phyloP scores from a whole-genome alignment of 768 basidiomycete species.

The Tylopilus vinaceipallidus region DNA sequence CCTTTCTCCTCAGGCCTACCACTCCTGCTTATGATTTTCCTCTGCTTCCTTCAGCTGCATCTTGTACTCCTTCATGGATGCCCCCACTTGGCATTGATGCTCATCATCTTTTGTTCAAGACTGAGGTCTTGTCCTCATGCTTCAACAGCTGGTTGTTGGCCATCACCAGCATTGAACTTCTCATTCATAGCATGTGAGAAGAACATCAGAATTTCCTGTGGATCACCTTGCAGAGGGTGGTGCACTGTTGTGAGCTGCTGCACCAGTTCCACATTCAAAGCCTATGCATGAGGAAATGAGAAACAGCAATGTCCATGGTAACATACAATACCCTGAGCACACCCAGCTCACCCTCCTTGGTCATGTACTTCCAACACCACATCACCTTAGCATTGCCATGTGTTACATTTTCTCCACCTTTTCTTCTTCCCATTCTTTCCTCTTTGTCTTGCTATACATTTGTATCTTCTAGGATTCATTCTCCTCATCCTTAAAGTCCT shows the following conservation, averaged over 20 bases:
- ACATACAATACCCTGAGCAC: too few relatives aligned
- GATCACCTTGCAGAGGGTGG: conserved; percentile 56
- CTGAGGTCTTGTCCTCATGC: too few relatives aligned
- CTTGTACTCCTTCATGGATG: conserved; percentile 92
- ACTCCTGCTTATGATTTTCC: conserved; percentile 89
- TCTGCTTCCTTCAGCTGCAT: conserved; percentile 74
- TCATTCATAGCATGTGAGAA: too few relatives aligned
- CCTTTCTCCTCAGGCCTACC: conserved; percentile 94
- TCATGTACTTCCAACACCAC: conserved; percentile 80
- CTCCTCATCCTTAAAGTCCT: too few relatives aligned
- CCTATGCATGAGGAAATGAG: too few relatives aligned
- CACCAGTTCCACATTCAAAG: conserved; percentile 70
- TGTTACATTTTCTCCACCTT: too few relatives aligned
- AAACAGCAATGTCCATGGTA: too few relatives aligned
- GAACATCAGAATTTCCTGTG: conserved; percentile 71
- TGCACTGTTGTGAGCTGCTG: conserved; percentile 63
- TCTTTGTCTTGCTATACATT: too few relatives aligned
- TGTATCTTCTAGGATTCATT: too few relatives aligned
- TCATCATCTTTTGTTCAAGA: conserved; percentile 71
- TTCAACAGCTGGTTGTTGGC: conserved; percentile 80
- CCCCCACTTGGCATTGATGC: conserved; percentile 88
- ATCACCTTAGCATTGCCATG: conserved; percentile 74
- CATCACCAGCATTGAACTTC: conserved; percentile 78
- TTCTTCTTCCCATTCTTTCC: too few relatives aligned
- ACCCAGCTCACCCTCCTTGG: conserved; percentile 91